Conservation (phyloP, 2,329 filamentous ascomycete species). For the Mycosphaerella sp. region DNA sequence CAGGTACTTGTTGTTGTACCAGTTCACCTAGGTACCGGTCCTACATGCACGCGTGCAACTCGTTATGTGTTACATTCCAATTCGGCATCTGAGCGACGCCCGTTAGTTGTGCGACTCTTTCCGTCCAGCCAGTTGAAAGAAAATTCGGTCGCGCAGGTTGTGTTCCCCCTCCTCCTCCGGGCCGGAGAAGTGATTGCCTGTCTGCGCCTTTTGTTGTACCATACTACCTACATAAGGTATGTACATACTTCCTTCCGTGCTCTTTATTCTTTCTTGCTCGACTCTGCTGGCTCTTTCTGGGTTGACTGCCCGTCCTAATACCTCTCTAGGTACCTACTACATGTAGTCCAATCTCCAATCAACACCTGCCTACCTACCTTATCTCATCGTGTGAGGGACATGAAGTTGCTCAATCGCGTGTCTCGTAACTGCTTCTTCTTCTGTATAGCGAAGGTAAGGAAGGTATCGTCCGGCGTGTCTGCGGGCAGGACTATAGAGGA, state of each 20-base stretch:
- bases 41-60: no score
- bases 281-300: no score
- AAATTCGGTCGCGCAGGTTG: neutral
- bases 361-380: conserved; percentile 40
- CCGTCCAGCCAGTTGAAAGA: neutral
- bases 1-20: no score
- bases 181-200: no score
- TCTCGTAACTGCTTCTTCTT: conserved; percentile 57
- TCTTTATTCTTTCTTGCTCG: no score
- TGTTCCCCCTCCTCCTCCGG: neutral
- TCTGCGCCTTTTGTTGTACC: no score
- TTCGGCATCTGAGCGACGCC: neutral
- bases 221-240: no score
- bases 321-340: conserved; percentile 43
- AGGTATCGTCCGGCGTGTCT: conserved; percentile 32
- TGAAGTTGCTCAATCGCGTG: conserved; percentile 77
- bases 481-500: no score
- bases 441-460: conserved; percentile 30
- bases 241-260: no score
- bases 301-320: no score
- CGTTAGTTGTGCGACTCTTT: neutral
- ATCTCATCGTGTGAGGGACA: conserved; percentile 40
- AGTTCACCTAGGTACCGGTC: no score
- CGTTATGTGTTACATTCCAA: neutral
- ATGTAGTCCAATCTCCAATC: no score